Evolutionary conservation across 768 basidiomycete species (phyloP).

Genomic region (Tephrocybe sp.): DNA sequence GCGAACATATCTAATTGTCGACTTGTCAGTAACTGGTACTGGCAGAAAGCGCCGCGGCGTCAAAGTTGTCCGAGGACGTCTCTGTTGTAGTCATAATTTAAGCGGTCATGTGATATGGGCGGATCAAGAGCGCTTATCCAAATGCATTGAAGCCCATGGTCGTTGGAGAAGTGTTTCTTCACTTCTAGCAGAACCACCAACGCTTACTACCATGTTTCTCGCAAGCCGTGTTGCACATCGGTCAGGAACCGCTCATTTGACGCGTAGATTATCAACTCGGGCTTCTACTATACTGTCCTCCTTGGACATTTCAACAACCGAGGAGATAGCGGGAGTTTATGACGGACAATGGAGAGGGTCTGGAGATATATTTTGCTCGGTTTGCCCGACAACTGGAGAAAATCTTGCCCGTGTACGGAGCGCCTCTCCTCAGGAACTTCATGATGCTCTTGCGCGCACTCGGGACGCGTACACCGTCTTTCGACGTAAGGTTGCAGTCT

Average conservation of each 20-base stretch:
- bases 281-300: slow-evolving; percentile 68
- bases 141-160: neutral
- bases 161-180: neutral
- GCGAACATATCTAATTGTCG: no score
- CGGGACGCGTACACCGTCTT: slow-evolving; percentile 73
- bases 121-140: slow-evolving; percentile 2
- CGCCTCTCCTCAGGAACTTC: slow-evolving; percentile 74
- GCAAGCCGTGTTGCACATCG: slow-evolving; percentile 23
- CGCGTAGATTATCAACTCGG: slow-evolving; percentile 63
- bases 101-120: slow-evolving; percentile 1
- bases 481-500: slow-evolving; percentile 41
- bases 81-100: no score
- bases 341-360: slow-evolving; percentile 81
- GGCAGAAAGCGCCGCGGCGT: neutral
- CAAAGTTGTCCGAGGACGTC: neutral
- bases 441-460: slow-evolving; percentile 64
- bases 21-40: no score
- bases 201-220: slow-evolving; percentile 22
- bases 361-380: slow-evolving; percentile 67
- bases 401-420: slow-evolving; percentile 72
- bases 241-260: slow-evolving; percentile 15
- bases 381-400: slow-evolving; percentile 89
- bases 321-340: slow-evolving; percentile 73
- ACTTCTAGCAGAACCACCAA: slow-evolving; percentile 4
- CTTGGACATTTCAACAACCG: slow-evolving; percentile 57